Percentiles rank a stretch among this genome's conserved stretches.
phyloP scores from a whole-genome alignment of 768 basidiomycete species.

The Cystobasidium tubakii region DNA sequence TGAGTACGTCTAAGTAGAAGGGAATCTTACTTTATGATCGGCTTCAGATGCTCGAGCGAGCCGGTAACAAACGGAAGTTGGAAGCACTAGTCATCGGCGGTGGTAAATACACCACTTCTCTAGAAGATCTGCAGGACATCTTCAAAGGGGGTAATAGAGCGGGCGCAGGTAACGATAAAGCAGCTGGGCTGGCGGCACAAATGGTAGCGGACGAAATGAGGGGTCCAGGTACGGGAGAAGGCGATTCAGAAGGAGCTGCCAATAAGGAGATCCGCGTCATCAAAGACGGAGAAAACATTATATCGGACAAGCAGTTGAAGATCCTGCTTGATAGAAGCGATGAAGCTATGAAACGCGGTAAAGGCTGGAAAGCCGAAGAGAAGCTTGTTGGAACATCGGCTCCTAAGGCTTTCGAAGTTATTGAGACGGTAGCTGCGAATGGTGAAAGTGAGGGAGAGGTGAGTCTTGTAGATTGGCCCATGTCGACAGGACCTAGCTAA shows the following conservation, averaged over 20 bases:
- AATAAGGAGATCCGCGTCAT: slow-evolving; percentile 86
- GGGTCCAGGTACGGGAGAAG: slow-evolving; percentile 70
- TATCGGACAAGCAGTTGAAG: slow-evolving; percentile 75
- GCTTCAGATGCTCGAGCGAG: slow-evolving; percentile 38
- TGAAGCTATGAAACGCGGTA: slow-evolving; percentile 34
- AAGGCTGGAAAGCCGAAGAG: slow-evolving; percentile 35
- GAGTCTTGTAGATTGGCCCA: not conserved
- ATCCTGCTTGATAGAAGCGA: slow-evolving; percentile 68
- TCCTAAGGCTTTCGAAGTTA: slow-evolving; percentile 35
- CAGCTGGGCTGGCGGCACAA: slow-evolving; percentile 19
- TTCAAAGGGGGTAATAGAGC: slow-evolving; percentile 41
- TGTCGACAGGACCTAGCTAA: not conserved
- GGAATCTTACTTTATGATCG: not conserved
- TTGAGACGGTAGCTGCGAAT: slow-evolving; percentile 34
- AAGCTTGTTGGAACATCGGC: not conserved
- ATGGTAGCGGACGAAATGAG: slow-evolving; percentile 30
- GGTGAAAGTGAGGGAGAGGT: slow-evolving; percentile 22
- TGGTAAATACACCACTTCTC: slow-evolving; percentile 52
- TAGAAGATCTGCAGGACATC: slow-evolving; percentile 55
- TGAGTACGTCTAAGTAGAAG: not conserved
- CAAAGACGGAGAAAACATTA: slow-evolving; percentile 64
- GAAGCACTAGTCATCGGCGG: slow-evolving; percentile 94
- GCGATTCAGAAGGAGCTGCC: slow-evolving; percentile 69
- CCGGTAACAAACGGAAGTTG: slow-evolving; percentile 61
- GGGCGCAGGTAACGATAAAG: not conserved